These are phyloP conservation scores for Ceratobasidium theobromae DNA, from an alignment of 1,284 basidiomycete genomes.

Conservation along the genomic window DNA sequence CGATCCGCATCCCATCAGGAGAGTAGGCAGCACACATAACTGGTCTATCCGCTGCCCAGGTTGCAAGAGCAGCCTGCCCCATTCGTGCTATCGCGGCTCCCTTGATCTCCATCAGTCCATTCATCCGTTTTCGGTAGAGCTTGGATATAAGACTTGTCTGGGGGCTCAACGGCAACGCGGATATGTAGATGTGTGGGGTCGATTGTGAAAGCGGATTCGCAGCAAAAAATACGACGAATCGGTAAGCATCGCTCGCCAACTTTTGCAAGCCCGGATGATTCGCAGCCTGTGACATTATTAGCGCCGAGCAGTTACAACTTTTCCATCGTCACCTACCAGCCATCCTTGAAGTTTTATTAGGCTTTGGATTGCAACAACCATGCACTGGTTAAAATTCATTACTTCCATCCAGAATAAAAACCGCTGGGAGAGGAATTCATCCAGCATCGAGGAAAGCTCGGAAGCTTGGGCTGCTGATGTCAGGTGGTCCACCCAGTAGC, in stretches of 20 bases:
- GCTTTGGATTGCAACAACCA: neutral
- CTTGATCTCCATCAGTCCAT: neutral
- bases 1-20: neutral
- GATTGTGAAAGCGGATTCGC: neutral
- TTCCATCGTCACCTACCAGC: neutral
- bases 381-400: neutral
- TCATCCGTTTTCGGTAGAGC: neutral
- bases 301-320: neutral
- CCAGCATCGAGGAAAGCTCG: neutral
- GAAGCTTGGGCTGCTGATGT: too few species aligned
- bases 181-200: slow-evolving; percentile 3
- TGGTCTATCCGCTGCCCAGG: too few species aligned
- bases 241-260: neutral
- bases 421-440: neutral
- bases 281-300: neutral
- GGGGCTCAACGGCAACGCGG: neutral
- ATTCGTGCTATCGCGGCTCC: too few species aligned
- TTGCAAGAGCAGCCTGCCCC: too few species aligned
- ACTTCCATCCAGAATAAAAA: slow-evolving; percentile 11
- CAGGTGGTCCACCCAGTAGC: slow-evolving; percentile 3
- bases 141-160: neutral
- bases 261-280: neutral
- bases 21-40: neutral
- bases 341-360: neutral
- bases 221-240: neutral